These are phyloP conservation scores for Metschnikowia cubensis DNA, from an alignment of 805 yeast species.

Conservation along the genomic window DNA sequence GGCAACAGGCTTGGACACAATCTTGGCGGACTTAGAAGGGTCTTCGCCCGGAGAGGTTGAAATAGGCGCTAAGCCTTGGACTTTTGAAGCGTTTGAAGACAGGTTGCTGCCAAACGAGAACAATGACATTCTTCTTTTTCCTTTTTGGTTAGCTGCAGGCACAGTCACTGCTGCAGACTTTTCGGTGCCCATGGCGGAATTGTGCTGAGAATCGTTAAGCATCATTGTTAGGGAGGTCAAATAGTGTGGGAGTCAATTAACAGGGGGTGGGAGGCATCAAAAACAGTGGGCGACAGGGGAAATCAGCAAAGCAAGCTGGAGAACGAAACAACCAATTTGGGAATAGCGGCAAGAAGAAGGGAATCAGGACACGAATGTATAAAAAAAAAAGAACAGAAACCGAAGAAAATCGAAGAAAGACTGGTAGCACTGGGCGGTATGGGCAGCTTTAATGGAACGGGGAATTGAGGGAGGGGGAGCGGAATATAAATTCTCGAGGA, in stretches of 20 bases:
- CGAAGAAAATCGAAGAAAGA: neutral
- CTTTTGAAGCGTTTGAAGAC: slow-evolving; percentile 8
- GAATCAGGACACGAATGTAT: neutral
- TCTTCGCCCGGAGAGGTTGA: slow-evolving; percentile 13
- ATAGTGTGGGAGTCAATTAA: neutral
- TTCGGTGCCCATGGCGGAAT: neutral
- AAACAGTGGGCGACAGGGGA: neutral
- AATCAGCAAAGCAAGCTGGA: neutral
- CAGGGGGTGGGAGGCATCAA: neutral
- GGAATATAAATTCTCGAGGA: slow-evolving; percentile 5
- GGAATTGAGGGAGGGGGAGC: slow-evolving; percentile 1
- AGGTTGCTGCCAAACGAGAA: slow-evolving; percentile 20
- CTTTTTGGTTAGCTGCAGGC: slow-evolving; percentile 4
- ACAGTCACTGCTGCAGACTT: neutral
- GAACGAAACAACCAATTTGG: neutral
- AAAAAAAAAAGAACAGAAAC: neutral
- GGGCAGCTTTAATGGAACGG: neutral
- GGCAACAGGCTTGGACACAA: neutral
- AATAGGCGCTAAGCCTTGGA: slow-evolving; percentile 11
- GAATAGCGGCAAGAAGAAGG: neutral
- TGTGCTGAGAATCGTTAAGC: slow-evolving; percentile 1
- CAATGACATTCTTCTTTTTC: slow-evolving; percentile 22
- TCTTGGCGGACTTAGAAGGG: neutral
- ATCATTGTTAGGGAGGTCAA: neutral
- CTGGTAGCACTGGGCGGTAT: neutral